A percentile compares a stretch with the other conserved stretches of the same genome.
Evolutionary conservation across 2,329 filamentous ascomycete species (phyloP).

Genomic region (Arthroderma sp.): DNA sequence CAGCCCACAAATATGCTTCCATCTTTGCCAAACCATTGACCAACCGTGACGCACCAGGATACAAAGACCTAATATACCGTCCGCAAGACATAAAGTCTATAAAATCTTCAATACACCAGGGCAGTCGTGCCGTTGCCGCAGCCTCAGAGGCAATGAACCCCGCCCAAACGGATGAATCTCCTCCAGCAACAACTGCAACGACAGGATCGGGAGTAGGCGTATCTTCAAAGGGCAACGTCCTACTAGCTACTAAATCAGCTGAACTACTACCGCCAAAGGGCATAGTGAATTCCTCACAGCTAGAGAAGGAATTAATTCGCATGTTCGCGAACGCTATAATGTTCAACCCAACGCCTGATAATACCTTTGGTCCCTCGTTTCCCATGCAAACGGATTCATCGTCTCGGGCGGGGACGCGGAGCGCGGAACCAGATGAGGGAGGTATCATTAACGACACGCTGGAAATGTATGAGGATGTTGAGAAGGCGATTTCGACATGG

Average conservation of each 20-base stretch:
- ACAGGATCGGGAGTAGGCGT: constrained; percentile 17
- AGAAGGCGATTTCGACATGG: constrained; percentile 64
- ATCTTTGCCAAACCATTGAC: constrained; percentile 67
- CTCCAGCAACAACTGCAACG: constrained; percentile 40
- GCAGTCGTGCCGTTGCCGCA: constrained; percentile 33
- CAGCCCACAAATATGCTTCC: constrained; percentile 65
- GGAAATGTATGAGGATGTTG: constrained; percentile 81
- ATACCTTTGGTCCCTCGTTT: constrained; percentile 55
- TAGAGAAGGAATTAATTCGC: constrained; percentile 85
- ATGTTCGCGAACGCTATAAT: constrained; percentile 98
- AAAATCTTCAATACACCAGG: constrained; percentile 52
- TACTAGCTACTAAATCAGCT: constrained; percentile 45
- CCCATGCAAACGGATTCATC: constrained; percentile 35
- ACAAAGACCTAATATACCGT: constrained; percentile 59
- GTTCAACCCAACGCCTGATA: constrained; percentile 80
- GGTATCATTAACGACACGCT: constrained; percentile 77
- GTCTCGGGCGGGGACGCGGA: constrained; percentile 31
- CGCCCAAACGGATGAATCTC: constrained; percentile 41
- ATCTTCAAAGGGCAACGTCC: constrained; percentile 31
- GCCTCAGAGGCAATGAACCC: constrained; percentile 52
- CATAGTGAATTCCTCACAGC: constrained; percentile 84
- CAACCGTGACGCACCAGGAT: constrained; percentile 63
- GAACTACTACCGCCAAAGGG: constrained; percentile 75
- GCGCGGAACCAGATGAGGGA: constrained; percentile 61
- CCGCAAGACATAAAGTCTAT: constrained; percentile 70